Conservation (phyloP, 371 early-diverging fungal species). For the Neoconidiobolus thromboides region DNA sequence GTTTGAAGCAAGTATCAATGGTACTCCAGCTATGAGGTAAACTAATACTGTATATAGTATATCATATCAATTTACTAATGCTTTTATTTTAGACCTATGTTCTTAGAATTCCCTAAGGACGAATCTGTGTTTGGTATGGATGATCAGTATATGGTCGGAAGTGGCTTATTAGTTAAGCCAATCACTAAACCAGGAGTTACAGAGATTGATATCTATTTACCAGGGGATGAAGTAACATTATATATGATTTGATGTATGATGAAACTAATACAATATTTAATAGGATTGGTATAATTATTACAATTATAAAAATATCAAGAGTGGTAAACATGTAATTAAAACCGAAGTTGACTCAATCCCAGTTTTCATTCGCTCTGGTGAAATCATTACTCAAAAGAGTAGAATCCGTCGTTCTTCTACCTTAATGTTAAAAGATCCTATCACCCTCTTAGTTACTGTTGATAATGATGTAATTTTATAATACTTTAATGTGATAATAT, state of each 20-base stretch:
- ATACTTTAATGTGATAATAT: neutral
- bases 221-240: slow-evolving; percentile 18
- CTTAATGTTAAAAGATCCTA: slow-evolving; percentile 70
- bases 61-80: neutral
- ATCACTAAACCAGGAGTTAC: slow-evolving; percentile 32
- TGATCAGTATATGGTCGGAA: slow-evolving; percentile 70
- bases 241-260: neutral
- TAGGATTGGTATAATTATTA: slow-evolving; percentile 62
- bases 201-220: slow-evolving; percentile 43
- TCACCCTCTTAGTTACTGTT: slow-evolving; percentile 70
- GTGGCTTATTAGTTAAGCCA: slow-evolving; percentile 53
- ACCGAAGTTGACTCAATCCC: slow-evolving; percentile 61
- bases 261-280: too few species aligned
- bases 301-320: slow-evolving; percentile 20
- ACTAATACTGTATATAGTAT: neutral
- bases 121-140: slow-evolving; percentile 46
- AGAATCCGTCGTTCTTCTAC: slow-evolving; percentile 67
- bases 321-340: slow-evolving; percentile 23
- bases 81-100: slow-evolving; percentile 37
- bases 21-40: slow-evolving; percentile 53
- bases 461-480: slow-evolving; percentile 19
- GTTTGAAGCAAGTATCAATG: slow-evolving; percentile 36
- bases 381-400: slow-evolving; percentile 68
- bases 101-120: slow-evolving; percentile 60
- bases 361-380: slow-evolving; percentile 70